Evolutionary conservation across 257 asterid genomes (phyloP), one percentile per base, ranked within the genome.

Genomic region (Scutellaria galericulata): DNA sequence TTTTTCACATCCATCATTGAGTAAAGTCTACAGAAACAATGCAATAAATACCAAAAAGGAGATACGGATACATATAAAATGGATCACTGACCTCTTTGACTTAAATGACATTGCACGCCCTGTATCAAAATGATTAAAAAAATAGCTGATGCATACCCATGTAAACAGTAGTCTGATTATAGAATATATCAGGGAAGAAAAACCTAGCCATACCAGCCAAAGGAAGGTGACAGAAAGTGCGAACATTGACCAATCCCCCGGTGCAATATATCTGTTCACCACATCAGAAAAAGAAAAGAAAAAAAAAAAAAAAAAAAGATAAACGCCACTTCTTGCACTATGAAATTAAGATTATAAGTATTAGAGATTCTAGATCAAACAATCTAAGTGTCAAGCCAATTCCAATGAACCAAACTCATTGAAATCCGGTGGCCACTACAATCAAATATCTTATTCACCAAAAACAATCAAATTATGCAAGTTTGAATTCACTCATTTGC

Each of bases 41-140:
- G 39, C 2, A 27, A 27, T 27, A 27, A 27, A 2, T 27, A 72
- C 24, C 64, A 31, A 60, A 60, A 70, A 60, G 1, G 63, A 41
- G 10, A 14, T 31, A 44, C 31, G 22, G 48, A 31, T 68, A 67
- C 14, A 61, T 64, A 0, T 22, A 18, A 62, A 10, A 45, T 52
- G 37, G 66, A 66, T 58, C 24, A 76, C 94, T 68, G 48, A 92
- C 98, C 95, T 88, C 79, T 79, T 70, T 9, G 83, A 69, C 66
- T 60, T 35, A 75, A 74, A 42, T 75, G 61, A 78, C 73, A 54
- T 64, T 46, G 87, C 42, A 72, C 75, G 76, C 27, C 96, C 98
- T 92, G 85, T 37, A 70, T 56, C 56, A 79, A 67, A 78, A 70
- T 6, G 61, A 52, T 50, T 13, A 50, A 18, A 48, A 50, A 62